phyloP scores from a whole-genome alignment of 768 basidiomycete species.

The Mycena chlorophos region DNA sequence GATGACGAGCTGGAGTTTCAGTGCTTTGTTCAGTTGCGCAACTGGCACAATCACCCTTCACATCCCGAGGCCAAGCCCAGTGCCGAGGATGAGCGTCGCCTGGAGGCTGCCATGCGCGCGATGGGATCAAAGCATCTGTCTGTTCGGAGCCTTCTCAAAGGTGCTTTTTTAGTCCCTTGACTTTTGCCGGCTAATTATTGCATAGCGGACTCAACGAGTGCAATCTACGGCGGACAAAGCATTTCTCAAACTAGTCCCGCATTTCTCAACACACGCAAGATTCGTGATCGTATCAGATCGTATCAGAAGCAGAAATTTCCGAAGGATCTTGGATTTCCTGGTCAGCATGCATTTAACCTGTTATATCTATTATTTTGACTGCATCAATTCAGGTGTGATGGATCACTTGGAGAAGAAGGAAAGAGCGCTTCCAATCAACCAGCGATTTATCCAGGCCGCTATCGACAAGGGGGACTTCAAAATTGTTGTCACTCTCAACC shows the following conservation, averaged over 20 bases:
- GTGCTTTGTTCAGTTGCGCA: background rate
- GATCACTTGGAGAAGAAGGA: background rate
- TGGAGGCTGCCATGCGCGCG: slow-evolving; percentile 2
- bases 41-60: slow-evolving; percentile 9
- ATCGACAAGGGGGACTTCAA: slow-evolving; percentile 7
- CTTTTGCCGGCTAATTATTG: background rate
- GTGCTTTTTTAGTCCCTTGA: background rate
- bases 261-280: background rate
- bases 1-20: too few relatives aligned
- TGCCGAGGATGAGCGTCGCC: background rate
- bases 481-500: slow-evolving; percentile 9
- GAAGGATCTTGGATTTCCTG: slow-evolving; percentile 6
- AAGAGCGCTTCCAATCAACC: background rate
- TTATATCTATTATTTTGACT: background rate
- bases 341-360: background rate
- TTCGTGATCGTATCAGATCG: slow-evolving; percentile 4
- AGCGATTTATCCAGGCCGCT: slow-evolving; percentile 6
- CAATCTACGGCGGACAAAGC: background rate
- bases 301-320: slow-evolving; percentile 7
- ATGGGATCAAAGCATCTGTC: slow-evolving; percentile 1
- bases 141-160: slow-evolving; percentile 3
- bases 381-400: background rate
- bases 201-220: background rate
- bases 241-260: slow-evolving; percentile 1
- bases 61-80: slow-evolving; percentile 7